Percentiles rank a stretch among this genome's conserved stretches.
Evolutionary conservation across 768 basidiomycete genomes (phyloP).

Genomic region (Mycena metata): DNA sequence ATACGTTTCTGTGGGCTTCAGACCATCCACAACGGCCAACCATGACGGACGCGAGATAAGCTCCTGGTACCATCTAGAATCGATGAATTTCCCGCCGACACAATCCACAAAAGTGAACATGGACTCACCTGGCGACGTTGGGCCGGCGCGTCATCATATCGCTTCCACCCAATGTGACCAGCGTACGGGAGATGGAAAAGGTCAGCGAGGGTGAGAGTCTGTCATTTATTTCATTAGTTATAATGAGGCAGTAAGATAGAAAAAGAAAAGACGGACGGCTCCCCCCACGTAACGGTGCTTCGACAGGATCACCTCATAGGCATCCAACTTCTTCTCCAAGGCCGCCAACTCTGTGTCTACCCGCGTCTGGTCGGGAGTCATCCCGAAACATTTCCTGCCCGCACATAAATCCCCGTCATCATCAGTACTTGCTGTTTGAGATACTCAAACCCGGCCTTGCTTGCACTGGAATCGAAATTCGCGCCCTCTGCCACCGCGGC

Average conservation of each 20-base stretch:
- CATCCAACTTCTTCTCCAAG: constrained; percentile 52
- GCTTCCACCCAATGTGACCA: not conserved
- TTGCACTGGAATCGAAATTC: constrained; percentile 22
- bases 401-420: no score
- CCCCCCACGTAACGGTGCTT: constrained; percentile 59
- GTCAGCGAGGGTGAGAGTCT: constrained; percentile 23
- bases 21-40: constrained; percentile 14
- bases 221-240: not conserved
- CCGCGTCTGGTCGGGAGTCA: constrained; percentile 40
- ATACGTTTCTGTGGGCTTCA: not conserved
- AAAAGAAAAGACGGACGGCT: constrained; percentile 49
- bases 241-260: no score
- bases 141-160: constrained; percentile 16
- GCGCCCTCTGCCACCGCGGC: constrained; percentile 23
- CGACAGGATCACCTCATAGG: constrained; percentile 58
- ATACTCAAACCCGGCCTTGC: constrained; percentile 1
- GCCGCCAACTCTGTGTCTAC: constrained; percentile 35
- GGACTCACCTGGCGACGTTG: constrained; percentile 21
- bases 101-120: no score
- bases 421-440: not conserved
- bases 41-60: constrained; percentile 24
- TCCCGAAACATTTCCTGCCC: no score
- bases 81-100: not conserved
- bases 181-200: constrained; percentile 56
- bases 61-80: constrained; percentile 23